Evolutionary conservation across 2,329 filamentous ascomycete species (phyloP).

Genomic region (Furcasterigmium sp.): DNA sequence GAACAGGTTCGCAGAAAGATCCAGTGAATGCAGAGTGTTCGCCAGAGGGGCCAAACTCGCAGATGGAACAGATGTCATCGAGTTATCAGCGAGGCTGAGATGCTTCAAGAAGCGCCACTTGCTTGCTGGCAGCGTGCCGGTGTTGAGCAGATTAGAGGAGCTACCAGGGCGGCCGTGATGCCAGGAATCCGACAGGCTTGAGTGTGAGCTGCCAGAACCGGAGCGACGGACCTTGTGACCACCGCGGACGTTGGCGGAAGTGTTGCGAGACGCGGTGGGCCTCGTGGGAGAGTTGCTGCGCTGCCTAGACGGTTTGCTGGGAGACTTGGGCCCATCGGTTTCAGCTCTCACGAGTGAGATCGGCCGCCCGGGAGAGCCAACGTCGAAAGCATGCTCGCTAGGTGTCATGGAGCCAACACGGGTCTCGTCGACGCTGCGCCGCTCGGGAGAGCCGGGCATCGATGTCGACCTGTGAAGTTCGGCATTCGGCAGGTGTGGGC

Average conservation of each 20-base stretch:
- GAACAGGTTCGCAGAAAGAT: conserved; percentile 89
- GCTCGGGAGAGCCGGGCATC: conserved; percentile 58
- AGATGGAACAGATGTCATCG: conserved; percentile 72
- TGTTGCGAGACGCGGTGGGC: conserved; percentile 69
- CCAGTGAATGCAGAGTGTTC: conserved; percentile 84
- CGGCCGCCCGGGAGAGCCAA: conserved; percentile 30
- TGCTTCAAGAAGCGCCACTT: conserved; percentile 97
- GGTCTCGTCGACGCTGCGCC: conserved; percentile 41
- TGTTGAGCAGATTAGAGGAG: conserved; percentile 68
- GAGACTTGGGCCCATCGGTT: conserved; percentile 40
- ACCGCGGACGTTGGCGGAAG: conserved; percentile 60
- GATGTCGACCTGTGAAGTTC: conserved; percentile 65
- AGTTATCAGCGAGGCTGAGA: conserved; percentile 87
- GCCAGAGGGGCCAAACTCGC: conserved; percentile 75
- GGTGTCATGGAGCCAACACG: conserved; percentile 55
- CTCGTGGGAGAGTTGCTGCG: conserved; percentile 79
- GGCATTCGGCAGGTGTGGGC: conserved; percentile 56
- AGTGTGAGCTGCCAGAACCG: conserved; percentile 89
- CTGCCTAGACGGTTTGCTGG: conserved; percentile 44
- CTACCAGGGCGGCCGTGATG: conserved; percentile 58
- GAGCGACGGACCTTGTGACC: conserved; percentile 77
- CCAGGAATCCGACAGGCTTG: conserved; percentile 63
- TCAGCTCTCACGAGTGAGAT: conserved; percentile 42
- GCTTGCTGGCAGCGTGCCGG: conserved; percentile 69
- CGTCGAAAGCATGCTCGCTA: conserved; percentile 44